Conservation (phyloP, 345 rosid species). For the Melaleuca alternifolia region DNA sequence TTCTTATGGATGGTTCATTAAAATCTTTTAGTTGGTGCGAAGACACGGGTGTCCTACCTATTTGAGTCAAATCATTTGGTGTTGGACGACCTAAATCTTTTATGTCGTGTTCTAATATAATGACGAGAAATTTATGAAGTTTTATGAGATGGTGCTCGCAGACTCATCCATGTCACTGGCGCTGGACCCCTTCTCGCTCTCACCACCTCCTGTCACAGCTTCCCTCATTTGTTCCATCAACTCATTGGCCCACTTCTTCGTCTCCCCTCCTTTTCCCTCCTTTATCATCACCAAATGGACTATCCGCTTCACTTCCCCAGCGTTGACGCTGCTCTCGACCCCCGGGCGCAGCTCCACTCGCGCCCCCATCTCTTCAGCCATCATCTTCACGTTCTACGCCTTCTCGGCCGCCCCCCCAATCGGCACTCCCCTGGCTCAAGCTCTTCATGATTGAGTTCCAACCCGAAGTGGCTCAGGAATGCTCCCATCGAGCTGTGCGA, state of each 20-base stretch:
- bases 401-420: conserved; percentile 38
- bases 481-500: conserved; percentile 23
- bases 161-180: neutral
- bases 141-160: neutral
- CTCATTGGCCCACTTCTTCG: conserved; percentile 8
- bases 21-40: neutral
- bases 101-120: neutral
- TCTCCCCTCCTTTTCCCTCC: conserved; percentile 24
- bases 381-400: conserved; percentile 28
- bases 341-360: conserved; percentile 28
- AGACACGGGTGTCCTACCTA: neutral
- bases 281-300: conserved; percentile 22
- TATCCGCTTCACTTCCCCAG: conserved; percentile 16
- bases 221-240: no score
- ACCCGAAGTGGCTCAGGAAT: conserved; percentile 36
- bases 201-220: neutral
- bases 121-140: neutral
- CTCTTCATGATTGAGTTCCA: conserved; percentile 45
- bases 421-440: conserved; percentile 34
- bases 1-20: neutral
- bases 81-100: conserved; percentile 7
- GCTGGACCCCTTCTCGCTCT: neutral
- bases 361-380: conserved; percentile 38
- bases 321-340: neutral
- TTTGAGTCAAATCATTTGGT: neutral